A percentile compares a stretch with the other conserved stretches of the same genome.
phyloP scores from a whole-genome alignment of 2,329 filamentous ascomycete genomes.

The Trichoderma atroviride region DNA sequence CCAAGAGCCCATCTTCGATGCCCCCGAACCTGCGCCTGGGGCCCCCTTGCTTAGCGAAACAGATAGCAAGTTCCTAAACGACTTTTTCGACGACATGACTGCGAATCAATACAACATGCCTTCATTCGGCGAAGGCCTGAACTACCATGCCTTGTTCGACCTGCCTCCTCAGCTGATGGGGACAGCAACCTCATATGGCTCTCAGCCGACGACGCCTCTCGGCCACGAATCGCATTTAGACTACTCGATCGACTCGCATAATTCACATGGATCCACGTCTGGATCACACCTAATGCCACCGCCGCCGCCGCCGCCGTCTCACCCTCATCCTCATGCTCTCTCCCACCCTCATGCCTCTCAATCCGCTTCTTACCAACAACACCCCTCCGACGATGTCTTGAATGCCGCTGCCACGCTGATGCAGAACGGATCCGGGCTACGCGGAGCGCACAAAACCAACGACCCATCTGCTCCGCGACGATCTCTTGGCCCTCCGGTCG shows the following conservation, averaged over 20 bases:
- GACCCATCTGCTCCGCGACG: conserved; percentile 34
- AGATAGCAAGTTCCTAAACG: conserved; percentile 60
- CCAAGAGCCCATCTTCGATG: conserved; percentile 52
- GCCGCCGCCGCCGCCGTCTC: conserved; percentile 36
- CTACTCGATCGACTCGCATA: conserved; percentile 29
- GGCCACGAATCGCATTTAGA: conserved; percentile 31
- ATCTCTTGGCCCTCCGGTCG: conserved; percentile 41
- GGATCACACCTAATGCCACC: conserved; percentile 43
- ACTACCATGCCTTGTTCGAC: conserved; percentile 58
- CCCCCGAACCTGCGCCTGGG: conserved; percentile 66
- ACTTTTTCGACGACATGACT: conserved; percentile 59
- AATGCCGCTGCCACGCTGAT: conserved; percentile 57
- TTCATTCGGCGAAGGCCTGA: conserved; percentile 55
- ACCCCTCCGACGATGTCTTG: conserved; percentile 58
- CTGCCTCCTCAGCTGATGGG: conserved; percentile 68
- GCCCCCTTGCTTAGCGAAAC: conserved; percentile 65
- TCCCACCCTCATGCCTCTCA: conserved; percentile 25
- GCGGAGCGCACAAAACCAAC: conserved; percentile 34
- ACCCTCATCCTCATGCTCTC: not conserved
- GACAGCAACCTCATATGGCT: conserved; percentile 64
- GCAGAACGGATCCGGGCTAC: conserved; percentile 45
- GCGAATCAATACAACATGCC: conserved; percentile 53
- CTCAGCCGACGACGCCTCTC: conserved; percentile 44
- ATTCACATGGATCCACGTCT: conserved; percentile 28
- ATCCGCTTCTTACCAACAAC: conserved; percentile 35